Percentiles rank a stretch among this genome's conserved stretches.
Conservation (phyloP, 2,329 filamentous ascomycete species). For the Colletotrichum sp. region DNA sequence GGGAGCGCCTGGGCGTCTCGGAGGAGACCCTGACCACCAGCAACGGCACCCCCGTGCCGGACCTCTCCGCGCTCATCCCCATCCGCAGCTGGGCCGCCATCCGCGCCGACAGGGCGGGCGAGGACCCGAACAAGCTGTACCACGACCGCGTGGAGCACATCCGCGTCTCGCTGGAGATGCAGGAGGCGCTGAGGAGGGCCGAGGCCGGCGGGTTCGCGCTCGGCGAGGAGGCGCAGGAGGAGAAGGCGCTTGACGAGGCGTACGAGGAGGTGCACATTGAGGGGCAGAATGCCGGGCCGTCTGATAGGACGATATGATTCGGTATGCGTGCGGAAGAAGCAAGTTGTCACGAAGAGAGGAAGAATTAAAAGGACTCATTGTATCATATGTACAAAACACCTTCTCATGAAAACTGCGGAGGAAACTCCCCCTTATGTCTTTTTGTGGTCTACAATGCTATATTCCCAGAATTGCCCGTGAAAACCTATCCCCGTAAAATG, state of each 20-base stretch:
- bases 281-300: slow-evolving; percentile 30
- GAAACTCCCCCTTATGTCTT: not conserved
- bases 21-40: slow-evolving; percentile 36
- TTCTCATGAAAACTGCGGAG: not conserved
- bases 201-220: slow-evolving; percentile 50
- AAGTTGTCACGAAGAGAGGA: not conserved
- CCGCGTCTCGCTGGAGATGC: too few species aligned
- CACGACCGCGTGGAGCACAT: not conserved
- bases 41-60: not conserved
- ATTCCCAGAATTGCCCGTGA: not conserved
- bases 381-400: slow-evolving; percentile 22
- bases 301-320: not conserved
- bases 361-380: not conserved
- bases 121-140: not conserved
- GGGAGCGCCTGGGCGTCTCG: slow-evolving; percentile 66
- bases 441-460: slow-evolving; percentile 3
- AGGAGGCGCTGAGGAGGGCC: too few species aligned
- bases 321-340: not conserved
- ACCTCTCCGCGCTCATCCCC: slow-evolving; percentile 42
- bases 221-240: slow-evolving; percentile 41
- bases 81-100: slow-evolving; percentile 42
- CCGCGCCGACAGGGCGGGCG: not conserved
- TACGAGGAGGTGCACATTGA: slow-evolving; percentile 44
- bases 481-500: not conserved
- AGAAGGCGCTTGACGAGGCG: slow-evolving; percentile 35